A percentile compares a stretch with the other conserved stretches of the same genome.
Conservation (phyloP, 495 filamentous ascomycete species). For the Podospora anserina region DNA sequence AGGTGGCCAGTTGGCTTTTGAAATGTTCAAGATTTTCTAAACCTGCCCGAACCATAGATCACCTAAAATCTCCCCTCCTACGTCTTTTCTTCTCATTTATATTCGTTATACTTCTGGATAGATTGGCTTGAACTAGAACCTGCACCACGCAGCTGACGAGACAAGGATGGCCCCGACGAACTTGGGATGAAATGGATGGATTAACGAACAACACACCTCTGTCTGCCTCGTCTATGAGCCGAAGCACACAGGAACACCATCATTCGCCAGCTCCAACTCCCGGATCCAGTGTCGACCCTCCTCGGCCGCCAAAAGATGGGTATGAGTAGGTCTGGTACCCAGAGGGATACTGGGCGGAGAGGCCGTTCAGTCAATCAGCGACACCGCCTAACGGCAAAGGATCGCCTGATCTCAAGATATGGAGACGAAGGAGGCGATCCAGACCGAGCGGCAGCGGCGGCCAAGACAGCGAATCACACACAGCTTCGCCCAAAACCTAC, state of each 20-base stretch:
- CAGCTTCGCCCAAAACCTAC: constrained; percentile 23
- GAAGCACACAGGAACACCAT: neutral
- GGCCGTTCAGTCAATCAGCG: constrained; percentile 31
- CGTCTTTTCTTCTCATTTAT: too few relatives aligned
- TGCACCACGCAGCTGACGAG: neutral
- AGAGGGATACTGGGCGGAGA: constrained; percentile 54
- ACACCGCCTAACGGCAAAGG: constrained; percentile 14
- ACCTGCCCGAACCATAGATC: too few relatives aligned
- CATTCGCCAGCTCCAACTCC: constrained; percentile 1
- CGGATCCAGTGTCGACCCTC: constrained; percentile 39
- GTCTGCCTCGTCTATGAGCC: neutral
- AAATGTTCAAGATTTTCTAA: too few relatives aligned
- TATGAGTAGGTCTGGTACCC: constrained; percentile 58
- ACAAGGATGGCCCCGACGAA: neutral
- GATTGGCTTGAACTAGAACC: neutral
- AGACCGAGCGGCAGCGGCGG: constrained; percentile 28
- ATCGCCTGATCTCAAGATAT: constrained; percentile 27
- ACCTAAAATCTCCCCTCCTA: too few relatives aligned
- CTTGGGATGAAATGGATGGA: constrained; percentile 7
- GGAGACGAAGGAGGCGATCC: constrained; percentile 39
- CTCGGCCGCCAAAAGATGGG: constrained; percentile 47
- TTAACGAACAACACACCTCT: neutral
- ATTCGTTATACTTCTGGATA: too few relatives aligned
- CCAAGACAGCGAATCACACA: constrained; percentile 17
- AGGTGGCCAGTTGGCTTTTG: too few relatives aligned